Evolutionary conservation across 1,284 basidiomycete species (phyloP), one percentile per base, ranked within the genome.

Genomic region (Leucoagaricus sp.): DNA sequence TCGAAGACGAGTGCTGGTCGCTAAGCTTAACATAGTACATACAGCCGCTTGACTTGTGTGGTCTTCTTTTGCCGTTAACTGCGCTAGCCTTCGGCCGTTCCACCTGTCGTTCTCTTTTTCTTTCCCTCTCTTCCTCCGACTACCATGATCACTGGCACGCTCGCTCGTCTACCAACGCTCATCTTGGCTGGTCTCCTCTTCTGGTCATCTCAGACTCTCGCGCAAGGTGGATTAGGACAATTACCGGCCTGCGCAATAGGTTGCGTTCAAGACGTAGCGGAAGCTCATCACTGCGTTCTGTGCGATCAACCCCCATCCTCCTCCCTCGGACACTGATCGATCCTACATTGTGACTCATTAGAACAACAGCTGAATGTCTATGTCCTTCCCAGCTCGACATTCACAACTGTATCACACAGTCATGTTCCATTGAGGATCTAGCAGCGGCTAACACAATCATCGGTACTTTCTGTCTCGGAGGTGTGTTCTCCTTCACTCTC

Each of bases 341-440:
- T 46, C 25, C 25, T 10, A 12, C 13, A 12, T 46, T 15, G 13
- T 15, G 28, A 25, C 44, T n/a, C 26, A 4, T 15, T 28, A 49
- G 53, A 15, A 2, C 38, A 23, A 54, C 44, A 1, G 33, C 42
- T 10, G 13, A 46, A 46, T 54, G 52, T 40, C 2, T 54, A 25
- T 54, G 52, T 47, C 52, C 52, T 6, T 13, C 23, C 8, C 44
- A 46, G 25, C 41, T 29, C 6, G 52, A 47, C 19, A 54, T 54
- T 29, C 29, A 28, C 21, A 26, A 17, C 7, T 54, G 52, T 8
- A 36, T 54, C 25, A 15, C 6, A n/a, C 52, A 40, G 7, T 17
- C 42, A n/a, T 54, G 52, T 2, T 19, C 23, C 17, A 45, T 40
- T 6, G 28, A 21, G 33, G 52, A 54, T 21, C 23, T 47, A 1